phyloP scores from a whole-genome alignment of 345 rosid genomes.

The Reutealis trisperma region DNA sequence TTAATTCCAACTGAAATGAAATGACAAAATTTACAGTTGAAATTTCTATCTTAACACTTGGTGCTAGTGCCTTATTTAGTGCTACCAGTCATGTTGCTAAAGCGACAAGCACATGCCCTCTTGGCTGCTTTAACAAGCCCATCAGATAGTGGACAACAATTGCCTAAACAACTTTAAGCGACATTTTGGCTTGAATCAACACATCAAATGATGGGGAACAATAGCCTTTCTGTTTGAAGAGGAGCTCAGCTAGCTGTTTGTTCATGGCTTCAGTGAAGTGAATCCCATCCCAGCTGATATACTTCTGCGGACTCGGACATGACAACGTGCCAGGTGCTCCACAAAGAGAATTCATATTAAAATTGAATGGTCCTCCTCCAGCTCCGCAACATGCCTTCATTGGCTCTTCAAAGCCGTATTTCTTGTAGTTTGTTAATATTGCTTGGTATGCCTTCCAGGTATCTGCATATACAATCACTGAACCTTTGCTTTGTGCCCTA shows the following conservation, averaged over 20 bases:
- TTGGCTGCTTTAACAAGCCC: not conserved
- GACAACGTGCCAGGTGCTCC: slow-evolving; percentile 24
- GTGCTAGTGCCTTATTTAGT: not conserved
- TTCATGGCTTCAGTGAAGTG: slow-evolving; percentile 51
- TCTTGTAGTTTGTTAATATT: slow-evolving; percentile 18
- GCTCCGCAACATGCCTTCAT: slow-evolving; percentile 49
- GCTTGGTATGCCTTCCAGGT: slow-evolving; percentile 33
- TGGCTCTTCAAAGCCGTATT: slow-evolving; percentile 33
- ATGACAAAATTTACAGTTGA: not conserved
- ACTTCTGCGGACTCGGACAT: slow-evolving; percentile 27
- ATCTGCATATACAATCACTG: slow-evolving; percentile 38
- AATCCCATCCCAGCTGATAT: slow-evolving; percentile 49
- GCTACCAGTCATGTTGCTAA: not conserved
- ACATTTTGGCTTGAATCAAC: slow-evolving; percentile 12
- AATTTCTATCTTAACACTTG: not conserved
- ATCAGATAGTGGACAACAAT: not conserved
- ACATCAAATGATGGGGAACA: slow-evolving; percentile 33
- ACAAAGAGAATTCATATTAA: slow-evolving; percentile 32
- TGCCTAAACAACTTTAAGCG: not conserved
- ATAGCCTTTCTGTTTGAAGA: slow-evolving; percentile 34
- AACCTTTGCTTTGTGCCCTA: not conserved
- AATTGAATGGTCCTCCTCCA: slow-evolving; percentile 39
- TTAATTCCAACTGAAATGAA: not conserved
- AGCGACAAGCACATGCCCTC: not conserved
- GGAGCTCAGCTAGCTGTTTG: slow-evolving; percentile 22